phyloP scores from a whole-genome alignment of 108 stramenopile species.

The Skeletonema marinoi region DNA sequence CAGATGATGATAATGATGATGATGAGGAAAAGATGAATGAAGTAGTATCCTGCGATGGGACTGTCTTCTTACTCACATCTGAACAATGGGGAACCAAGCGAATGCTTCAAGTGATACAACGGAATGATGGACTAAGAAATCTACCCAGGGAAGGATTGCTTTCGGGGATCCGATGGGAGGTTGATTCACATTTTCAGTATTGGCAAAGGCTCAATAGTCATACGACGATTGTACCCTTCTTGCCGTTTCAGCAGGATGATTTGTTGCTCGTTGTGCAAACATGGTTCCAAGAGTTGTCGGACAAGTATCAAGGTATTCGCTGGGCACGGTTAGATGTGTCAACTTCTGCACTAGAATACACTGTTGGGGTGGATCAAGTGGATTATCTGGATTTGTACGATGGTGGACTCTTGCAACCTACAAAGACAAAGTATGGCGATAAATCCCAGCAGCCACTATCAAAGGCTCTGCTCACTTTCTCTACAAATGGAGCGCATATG shows the following conservation, averaged over 20 bases:
- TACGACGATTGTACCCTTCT: conserved; percentile 30
- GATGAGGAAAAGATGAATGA: neutral
- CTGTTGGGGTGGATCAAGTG: conserved; percentile 30
- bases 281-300: conserved; percentile 21
- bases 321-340: conserved; percentile 44
- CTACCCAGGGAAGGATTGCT: conserved; percentile 16
- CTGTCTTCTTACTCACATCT: conserved; percentile 41
- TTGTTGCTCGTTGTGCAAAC: conserved; percentile 20
- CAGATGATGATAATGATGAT: neutral
- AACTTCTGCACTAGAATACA: conserved; percentile 17
- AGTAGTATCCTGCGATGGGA: conserved; percentile 34
- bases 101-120: conserved; percentile 35
- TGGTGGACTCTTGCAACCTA: neutral
- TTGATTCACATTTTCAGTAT: conserved; percentile 20
- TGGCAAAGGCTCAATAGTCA: conserved; percentile 11
- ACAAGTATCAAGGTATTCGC: conserved; percentile 10
- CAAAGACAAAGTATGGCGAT: neutral
- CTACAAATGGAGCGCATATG: conserved; percentile 24
- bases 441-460: neutral
- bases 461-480: conserved; percentile 12
- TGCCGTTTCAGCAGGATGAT: conserved; percentile 44
- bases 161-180: conserved; percentile 22
- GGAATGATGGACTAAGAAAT: conserved; percentile 8
- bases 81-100: conserved; percentile 45
- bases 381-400: conserved; percentile 37